Conservation (phyloP, 352 stramenopile species). For the Pythium periplocum region DNA sequence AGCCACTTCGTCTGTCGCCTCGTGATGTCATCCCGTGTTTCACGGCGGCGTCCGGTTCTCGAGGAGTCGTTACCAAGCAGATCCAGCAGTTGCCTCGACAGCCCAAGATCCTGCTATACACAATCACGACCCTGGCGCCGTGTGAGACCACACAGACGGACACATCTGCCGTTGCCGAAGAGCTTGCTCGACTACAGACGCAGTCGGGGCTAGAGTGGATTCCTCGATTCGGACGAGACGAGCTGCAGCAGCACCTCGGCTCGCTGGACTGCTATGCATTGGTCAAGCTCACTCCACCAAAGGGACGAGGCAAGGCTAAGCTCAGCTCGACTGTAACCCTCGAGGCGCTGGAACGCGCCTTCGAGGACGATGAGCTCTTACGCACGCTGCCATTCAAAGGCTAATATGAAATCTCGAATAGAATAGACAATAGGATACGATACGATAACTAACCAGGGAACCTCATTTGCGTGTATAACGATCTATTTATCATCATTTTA, state of each 20-base stretch:
- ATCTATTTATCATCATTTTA: too few species aligned
- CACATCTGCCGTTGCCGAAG: constrained; percentile 39
- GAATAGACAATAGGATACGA: too few species aligned
- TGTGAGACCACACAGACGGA: constrained; percentile 26
- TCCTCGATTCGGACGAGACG: constrained; percentile 45
- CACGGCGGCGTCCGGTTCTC: constrained; percentile 30
- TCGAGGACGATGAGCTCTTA: constrained; percentile 3
- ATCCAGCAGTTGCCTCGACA: constrained; percentile 57
- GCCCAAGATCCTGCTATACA: constrained; percentile 62
- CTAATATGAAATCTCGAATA: too few species aligned
- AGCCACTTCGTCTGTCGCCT: constrained; percentile 8
- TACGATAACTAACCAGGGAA: too few species aligned
- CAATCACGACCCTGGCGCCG: constrained; percentile 49
- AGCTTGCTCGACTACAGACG: constrained; percentile 35
- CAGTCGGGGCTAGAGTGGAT: constrained; percentile 45
- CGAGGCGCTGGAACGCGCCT: background rate
- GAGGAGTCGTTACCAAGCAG: constrained; percentile 29
- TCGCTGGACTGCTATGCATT: constrained; percentile 71
- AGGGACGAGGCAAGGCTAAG: constrained; percentile 8
- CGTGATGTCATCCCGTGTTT: constrained; percentile 34
- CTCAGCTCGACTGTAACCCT: background rate
- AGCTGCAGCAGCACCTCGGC: constrained; percentile 54
- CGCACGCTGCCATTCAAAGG: background rate
- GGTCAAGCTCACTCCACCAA: constrained; percentile 28
- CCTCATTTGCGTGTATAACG: too few species aligned